Evolutionary conservation across 768 basidiomycete species (phyloP).

Genomic region (Psilocybe cyanescens): DNA sequence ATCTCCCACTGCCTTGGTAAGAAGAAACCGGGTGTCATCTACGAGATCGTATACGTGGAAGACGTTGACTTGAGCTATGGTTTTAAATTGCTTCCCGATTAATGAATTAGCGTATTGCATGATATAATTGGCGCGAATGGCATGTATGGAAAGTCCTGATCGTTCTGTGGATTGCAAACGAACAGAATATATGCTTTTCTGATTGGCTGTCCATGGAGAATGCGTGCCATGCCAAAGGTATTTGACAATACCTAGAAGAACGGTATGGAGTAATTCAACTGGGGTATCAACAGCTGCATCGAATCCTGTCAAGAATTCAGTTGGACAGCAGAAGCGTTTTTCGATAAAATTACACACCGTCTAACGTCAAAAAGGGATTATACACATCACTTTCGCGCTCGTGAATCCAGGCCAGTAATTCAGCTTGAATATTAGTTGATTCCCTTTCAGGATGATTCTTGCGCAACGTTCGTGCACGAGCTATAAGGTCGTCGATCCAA

Average conservation of each 20-base stretch:
- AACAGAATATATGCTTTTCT: conserved; percentile 28
- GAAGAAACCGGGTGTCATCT: conserved; percentile 19
- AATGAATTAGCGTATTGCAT: conserved; percentile 46
- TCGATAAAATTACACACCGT: conserved; percentile 22
- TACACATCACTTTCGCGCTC: conserved; percentile 23
- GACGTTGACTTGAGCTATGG: conserved; percentile 34
- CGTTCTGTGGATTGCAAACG: conserved; percentile 36
- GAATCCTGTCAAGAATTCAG: conserved; percentile 24
- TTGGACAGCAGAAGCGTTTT: background rate
- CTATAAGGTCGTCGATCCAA: conserved; percentile 39
- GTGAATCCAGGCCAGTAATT: conserved; percentile 32
- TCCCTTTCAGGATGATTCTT: conserved; percentile 19
- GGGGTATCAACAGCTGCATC: conserved; percentile 38
- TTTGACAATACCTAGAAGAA: conserved; percentile 45
- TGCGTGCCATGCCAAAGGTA: conserved; percentile 43
- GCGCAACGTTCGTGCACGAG: conserved; percentile 20
- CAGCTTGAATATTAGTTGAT: conserved; percentile 22
- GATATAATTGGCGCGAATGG: conserved; percentile 43
- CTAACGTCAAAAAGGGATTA: conserved; percentile 34
- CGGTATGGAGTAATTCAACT: conserved; percentile 48
- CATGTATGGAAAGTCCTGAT: conserved; percentile 30
- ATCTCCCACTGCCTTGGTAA: conserved; percentile 35
- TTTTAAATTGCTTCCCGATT: conserved; percentile 46
- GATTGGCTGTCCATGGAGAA: conserved; percentile 29
- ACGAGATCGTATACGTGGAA: conserved; percentile 43